Evolutionary conservation across 768 basidiomycete genomes (phyloP), one percentile per base, ranked within the genome.

Genomic region (Royoungia palumana): DNA sequence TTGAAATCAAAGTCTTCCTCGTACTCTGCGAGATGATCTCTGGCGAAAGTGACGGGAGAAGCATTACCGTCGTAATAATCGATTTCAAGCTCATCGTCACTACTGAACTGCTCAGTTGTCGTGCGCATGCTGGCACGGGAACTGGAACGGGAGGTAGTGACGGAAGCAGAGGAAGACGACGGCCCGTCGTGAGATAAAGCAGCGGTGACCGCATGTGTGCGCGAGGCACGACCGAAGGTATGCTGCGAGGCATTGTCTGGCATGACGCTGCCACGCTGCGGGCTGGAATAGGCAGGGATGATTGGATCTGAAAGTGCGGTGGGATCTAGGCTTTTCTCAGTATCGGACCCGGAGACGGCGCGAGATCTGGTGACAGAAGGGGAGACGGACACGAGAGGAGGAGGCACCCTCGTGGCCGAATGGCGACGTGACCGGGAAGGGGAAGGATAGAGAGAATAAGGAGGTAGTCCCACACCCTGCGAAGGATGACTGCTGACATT

Each of bases 11-110:
- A 51, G 51, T 62, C 70, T 68, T 50, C 66, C 24, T 62, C 57
- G 22, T 72, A 41, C 61, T 68, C 42, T 53, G 62, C 19, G 64
- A 78, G 41, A 68, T 65, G 45, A 68, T 71, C 60, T 75, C 75
- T 50, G 69, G 75, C 58, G 62, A 68, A 68, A 2, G 58, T 70
- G 66, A 67, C 57, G 21, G 68, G 68, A 1, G 68, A 78, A 14
- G 71, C 66, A 41, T 63, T 60, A 14, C 68, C 65, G 34, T 71
- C 68, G 40, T 70, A 64, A 50, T 67, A 65, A 37, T 67, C 69
- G 28, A 79, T 69, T 50, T 70, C 72, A 43, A 72, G 70, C 41
- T 81, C 75, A 13, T 77, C 75, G 49, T 75, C 77, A 22, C 75
- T 77, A 42, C 72, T 75, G 49, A 75, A 74, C 41, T 75, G 76